Conservation (phyloP, 345 rosid species). For the Arabidopsis suecica region DNA sequence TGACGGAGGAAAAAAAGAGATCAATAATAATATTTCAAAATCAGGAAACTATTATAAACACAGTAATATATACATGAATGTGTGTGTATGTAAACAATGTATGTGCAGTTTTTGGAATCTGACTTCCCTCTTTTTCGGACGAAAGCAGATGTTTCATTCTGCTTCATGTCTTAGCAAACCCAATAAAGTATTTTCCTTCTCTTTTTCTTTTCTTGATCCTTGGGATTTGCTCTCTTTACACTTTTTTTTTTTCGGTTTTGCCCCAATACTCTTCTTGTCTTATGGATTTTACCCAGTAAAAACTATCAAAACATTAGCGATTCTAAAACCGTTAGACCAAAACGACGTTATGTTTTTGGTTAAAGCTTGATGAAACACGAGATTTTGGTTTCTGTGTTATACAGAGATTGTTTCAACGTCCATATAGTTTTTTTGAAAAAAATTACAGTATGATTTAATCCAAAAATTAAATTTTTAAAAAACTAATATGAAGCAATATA, state of each 20-base stretch:
- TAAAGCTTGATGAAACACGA: slow-evolving; percentile 28
- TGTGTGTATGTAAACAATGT: slow-evolving; percentile 19
- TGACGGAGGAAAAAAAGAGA: slow-evolving; percentile 35
- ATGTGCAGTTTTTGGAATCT: slow-evolving; percentile 41
- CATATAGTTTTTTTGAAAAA: not conserved
- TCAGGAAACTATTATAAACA: not conserved
- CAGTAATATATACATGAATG: slow-evolving; percentile 15
- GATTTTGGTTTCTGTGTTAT: slow-evolving; percentile 4
- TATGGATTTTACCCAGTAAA: not conserved
- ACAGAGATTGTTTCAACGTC: slow-evolving; percentile 5
- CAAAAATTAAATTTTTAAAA: not conserved
- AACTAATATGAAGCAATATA: not conserved
- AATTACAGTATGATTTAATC: not conserved
- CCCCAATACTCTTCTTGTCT: slow-evolving; percentile 21
- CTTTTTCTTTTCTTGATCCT: slow-evolving; percentile 41
- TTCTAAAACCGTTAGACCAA: not conserved
- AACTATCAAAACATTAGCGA: not conserved
- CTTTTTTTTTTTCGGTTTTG: not conserved
- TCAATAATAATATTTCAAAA: not conserved
- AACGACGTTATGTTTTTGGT: not conserved
- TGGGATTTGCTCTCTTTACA: slow-evolving; percentile 40
- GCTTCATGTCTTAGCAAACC: slow-evolving; percentile 40
- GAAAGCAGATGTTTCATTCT: slow-evolving; percentile 38
- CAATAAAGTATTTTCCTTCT: slow-evolving; percentile 37
- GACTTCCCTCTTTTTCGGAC: slow-evolving; percentile 42